phyloP scores from a whole-genome alignment of 1,284 basidiomycete genomes.

The Sanghuangporus weigelae region DNA sequence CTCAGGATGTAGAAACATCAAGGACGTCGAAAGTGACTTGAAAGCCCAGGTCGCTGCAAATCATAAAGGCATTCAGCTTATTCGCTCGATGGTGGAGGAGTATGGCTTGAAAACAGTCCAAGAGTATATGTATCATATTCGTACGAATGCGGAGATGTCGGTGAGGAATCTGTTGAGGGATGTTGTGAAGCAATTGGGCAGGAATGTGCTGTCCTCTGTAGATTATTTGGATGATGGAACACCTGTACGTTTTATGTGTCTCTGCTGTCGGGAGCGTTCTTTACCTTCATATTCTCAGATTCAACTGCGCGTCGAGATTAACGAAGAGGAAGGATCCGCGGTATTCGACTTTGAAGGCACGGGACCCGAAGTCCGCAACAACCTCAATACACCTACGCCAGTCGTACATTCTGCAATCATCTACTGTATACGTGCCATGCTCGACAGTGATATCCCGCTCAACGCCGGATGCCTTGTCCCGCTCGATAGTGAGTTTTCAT shows the following conservation, averaged over 20 bases:
- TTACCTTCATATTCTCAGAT: slow-evolving; percentile 47
- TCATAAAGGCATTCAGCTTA: slow-evolving; percentile 85
- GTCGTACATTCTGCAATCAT: slow-evolving; percentile 93
- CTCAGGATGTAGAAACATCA: slow-evolving; percentile 77
- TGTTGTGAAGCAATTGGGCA: slow-evolving; percentile 66
- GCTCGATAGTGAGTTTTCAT: slow-evolving; percentile 50
- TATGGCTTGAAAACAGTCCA: slow-evolving; percentile 87
- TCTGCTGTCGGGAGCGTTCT: background rate
- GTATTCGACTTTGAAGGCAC: slow-evolving; percentile 90
- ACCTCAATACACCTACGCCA: slow-evolving; percentile 84
- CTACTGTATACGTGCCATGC: slow-evolving; percentile 92
- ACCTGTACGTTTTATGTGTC: slow-evolving; percentile 43
- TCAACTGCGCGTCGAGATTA: slow-evolving; percentile 73
- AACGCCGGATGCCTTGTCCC: slow-evolving; percentile 91
- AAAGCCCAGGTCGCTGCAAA: slow-evolving; percentile 98
- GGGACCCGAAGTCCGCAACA: slow-evolving; percentile 84
- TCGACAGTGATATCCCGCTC: slow-evolving; percentile 88
- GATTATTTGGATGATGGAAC: slow-evolving; percentile 90
- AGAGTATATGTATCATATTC: slow-evolving; percentile 89
- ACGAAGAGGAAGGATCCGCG: slow-evolving; percentile 74
- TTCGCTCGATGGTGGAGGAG: slow-evolving; percentile 80
- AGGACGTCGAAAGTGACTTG: slow-evolving; percentile 88
- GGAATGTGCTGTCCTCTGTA: slow-evolving; percentile 61
- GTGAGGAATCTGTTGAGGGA: slow-evolving; percentile 80
- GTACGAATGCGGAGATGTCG: slow-evolving; percentile 84